phyloP scores from a whole-genome alignment of 305 asterid species.

The Solanum hybrid region DNA sequence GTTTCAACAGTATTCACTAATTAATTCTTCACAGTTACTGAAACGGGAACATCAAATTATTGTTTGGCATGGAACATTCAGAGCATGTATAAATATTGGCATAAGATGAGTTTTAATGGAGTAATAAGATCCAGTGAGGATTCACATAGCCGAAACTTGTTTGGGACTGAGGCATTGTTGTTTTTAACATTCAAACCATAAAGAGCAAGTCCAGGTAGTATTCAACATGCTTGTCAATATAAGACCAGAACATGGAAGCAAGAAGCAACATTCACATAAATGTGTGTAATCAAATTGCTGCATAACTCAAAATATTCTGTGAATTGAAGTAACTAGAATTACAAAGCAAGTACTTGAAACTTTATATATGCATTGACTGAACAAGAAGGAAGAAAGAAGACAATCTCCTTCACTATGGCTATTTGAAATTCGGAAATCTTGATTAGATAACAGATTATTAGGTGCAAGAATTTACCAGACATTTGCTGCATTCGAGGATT shows the following conservation, averaged over 20 bases:
- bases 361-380: background rate
- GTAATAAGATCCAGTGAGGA: background rate
- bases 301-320: background rate
- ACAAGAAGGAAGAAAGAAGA: background rate
- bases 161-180: background rate
- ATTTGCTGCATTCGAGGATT: slow-evolving; percentile 14
- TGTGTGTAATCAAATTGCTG: background rate
- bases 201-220: background rate
- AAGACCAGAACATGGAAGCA: background rate
- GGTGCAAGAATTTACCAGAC: slow-evolving; percentile 25
- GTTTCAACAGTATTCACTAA: background rate
- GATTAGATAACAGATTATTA: background rate
- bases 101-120: background rate
- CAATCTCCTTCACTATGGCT: background rate
- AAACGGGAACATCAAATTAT: background rate
- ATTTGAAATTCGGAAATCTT: background rate
- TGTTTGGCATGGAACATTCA: background rate
- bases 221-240: background rate
- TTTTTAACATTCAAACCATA: background rate
- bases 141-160: background rate
- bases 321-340: background rate
- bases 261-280: background rate
- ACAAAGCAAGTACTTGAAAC: background rate
- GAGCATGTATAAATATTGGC: background rate
- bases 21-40: background rate